A percentile compares a stretch with the other conserved stretches of the same genome.
phyloP scores from a whole-genome alignment of 179 eudicot species.

The Beta corolliflora region DNA sequence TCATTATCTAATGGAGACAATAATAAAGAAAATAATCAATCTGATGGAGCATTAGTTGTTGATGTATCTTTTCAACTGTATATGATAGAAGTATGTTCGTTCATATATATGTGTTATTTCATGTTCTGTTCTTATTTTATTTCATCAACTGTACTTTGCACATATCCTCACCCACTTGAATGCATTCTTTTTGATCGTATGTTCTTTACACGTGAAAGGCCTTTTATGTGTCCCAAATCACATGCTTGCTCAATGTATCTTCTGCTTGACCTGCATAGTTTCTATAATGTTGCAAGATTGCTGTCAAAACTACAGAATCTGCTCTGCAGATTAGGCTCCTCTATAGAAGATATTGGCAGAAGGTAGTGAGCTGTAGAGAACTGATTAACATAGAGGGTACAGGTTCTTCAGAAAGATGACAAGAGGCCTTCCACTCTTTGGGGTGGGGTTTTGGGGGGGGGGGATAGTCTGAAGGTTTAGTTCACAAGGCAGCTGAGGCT shows the following conservation, averaged over 20 bases:
- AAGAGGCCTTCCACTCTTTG: neutral
- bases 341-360: neutral
- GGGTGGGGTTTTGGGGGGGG: neutral
- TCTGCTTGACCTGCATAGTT: neutral
- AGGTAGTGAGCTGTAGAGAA: neutral
- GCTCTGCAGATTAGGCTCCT: neutral
- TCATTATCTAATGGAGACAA: neutral
- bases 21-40: neutral
- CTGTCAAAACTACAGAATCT: neutral
- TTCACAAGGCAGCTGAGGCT: neutral
- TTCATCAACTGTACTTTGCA: neutral
- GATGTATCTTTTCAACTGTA: slow-evolving; percentile 3
- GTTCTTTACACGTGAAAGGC: slow-evolving; percentile 2
- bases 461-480: neutral
- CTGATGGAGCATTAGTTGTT: slow-evolving; percentile 10
- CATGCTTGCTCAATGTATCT: neutral
- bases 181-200: neutral
- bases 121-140: neutral
- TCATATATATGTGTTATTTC: neutral
- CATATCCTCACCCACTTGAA: neutral
- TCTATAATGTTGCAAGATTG: neutral
- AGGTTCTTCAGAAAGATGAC: neutral
- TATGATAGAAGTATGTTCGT: neutral
- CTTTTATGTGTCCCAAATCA: neutral
- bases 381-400: neutral